Percentiles rank a stretch among this genome's conserved stretches.
These are phyloP conservation scores for Aspergillus avenaceus DNA, from an alignment of 495 filamentous ascomycete species.

Conservation along the genomic window DNA sequence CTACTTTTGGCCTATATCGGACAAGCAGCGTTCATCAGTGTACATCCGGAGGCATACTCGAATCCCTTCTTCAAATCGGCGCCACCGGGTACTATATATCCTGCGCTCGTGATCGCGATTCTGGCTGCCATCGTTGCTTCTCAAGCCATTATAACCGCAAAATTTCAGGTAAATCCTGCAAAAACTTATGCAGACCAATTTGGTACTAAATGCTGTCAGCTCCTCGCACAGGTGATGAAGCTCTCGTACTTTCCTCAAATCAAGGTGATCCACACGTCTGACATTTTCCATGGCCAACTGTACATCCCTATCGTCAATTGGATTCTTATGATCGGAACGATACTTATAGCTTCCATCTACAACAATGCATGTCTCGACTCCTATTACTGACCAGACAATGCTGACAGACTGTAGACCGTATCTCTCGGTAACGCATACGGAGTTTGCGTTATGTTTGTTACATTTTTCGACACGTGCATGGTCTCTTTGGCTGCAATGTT, in stretches of 20 bases:
- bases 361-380: constrained; percentile 47
- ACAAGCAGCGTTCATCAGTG: constrained; percentile 68
- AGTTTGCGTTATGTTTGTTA: constrained; percentile 71
- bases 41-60: constrained; percentile 54
- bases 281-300: constrained; percentile 62
- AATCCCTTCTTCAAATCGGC: constrained; percentile 71
- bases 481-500: constrained; percentile 63
- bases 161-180: constrained; percentile 44
- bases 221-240: constrained; percentile 70
- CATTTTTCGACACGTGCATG: constrained; percentile 70
- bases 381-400: not conserved
- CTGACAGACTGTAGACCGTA: constrained; percentile 31
- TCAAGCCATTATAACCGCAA: constrained; percentile 73
- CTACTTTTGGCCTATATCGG: constrained; percentile 68
- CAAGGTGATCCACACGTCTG: constrained; percentile 62
- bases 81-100: constrained; percentile 63
- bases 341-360: constrained; percentile 69
- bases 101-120: constrained; percentile 60
- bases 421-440: constrained; percentile 50
- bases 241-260: constrained; percentile 72
- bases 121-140: constrained; percentile 71
- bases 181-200: not conserved
- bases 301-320: constrained; percentile 71
- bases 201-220: constrained; percentile 26
- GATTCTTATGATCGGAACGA: constrained; percentile 68